Percentiles rank a stretch among this genome's conserved stretches.
phyloP scores from a whole-genome alignment of 164 flowering plant genomes.

The Buxus sempervirens region DNA sequence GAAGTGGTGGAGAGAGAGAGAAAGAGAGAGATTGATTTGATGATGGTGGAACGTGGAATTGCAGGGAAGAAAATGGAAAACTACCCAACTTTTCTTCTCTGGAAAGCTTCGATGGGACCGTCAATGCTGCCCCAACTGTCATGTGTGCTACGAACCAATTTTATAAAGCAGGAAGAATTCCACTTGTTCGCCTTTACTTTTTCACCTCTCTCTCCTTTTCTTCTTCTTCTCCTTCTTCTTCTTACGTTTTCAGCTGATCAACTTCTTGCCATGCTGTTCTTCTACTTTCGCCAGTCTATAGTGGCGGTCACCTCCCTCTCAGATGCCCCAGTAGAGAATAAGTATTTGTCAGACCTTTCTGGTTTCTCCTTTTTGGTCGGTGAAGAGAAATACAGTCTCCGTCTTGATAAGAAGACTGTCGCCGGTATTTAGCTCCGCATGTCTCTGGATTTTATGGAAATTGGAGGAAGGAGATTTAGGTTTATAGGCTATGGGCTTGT shows the following conservation, averaged over 20 bases:
- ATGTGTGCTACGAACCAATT: conserved; percentile 15
- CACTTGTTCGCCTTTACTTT: conserved; percentile 25
- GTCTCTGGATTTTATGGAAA: conserved; percentile 1
- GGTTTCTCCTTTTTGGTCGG: conserved; percentile 32
- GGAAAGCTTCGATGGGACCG: conserved; percentile 29
- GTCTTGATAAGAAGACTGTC: background rate
- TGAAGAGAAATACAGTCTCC: conserved; percentile 1
- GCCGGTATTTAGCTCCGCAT: background rate
- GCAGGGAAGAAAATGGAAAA: conserved; percentile 16
- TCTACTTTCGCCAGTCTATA: conserved; percentile 9
- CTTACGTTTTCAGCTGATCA: background rate
- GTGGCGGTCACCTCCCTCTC: conserved; percentile 34
- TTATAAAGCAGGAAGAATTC: background rate
- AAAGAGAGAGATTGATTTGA: background rate
- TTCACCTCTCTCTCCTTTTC: conserved; percentile 8
- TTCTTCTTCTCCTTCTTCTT: background rate
- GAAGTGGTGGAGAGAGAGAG: conserved; percentile 13
- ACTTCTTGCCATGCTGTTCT: background rate
- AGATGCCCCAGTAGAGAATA: conserved; percentile 8
- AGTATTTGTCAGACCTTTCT: conserved; percentile 30
- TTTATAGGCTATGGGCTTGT: background rate
- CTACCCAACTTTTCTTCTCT: conserved; percentile 29
- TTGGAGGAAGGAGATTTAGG: background rate
- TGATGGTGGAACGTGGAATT: conserved; percentile 21
- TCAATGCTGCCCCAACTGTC: conserved; percentile 29